Conservation (phyloP, 306 rosid species). For the Rosa chinensis region DNA sequence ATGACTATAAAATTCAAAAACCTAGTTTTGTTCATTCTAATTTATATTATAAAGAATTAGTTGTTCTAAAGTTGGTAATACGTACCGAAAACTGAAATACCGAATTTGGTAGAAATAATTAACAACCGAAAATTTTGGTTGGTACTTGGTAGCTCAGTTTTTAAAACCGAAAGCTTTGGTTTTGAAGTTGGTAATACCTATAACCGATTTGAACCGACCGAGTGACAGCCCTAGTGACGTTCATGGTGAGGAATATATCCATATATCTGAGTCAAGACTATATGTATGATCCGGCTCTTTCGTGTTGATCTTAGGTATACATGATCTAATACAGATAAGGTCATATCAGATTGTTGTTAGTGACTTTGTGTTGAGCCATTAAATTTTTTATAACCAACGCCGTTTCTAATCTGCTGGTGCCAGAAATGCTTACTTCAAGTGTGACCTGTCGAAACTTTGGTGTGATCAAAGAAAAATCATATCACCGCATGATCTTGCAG, state of each 20-base stretch:
- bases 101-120: too few species aligned
- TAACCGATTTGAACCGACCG: too few species aligned
- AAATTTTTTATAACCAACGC: neutral
- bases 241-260: neutral
- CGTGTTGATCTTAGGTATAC: neutral
- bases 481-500: neutral
- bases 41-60: too few species aligned
- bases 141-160: too few species aligned
- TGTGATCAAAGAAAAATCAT: neutral
- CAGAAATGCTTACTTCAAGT: neutral
- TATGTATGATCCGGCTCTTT: neutral
- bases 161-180: too few species aligned
- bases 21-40: too few species aligned
- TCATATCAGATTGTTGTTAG: neutral
- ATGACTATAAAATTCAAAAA: too few species aligned
- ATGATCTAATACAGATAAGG: neutral
- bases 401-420: neutral
- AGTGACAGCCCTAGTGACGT: too few species aligned
- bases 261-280: neutral
- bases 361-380: neutral
- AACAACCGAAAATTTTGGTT: too few species aligned
- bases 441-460: neutral
- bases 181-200: too few species aligned
- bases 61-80: too few species aligned
- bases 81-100: too few species aligned